These are phyloP conservation scores for Mycena belliarum DNA, from an alignment of 768 basidiomycete species.

Conservation along the genomic window DNA sequence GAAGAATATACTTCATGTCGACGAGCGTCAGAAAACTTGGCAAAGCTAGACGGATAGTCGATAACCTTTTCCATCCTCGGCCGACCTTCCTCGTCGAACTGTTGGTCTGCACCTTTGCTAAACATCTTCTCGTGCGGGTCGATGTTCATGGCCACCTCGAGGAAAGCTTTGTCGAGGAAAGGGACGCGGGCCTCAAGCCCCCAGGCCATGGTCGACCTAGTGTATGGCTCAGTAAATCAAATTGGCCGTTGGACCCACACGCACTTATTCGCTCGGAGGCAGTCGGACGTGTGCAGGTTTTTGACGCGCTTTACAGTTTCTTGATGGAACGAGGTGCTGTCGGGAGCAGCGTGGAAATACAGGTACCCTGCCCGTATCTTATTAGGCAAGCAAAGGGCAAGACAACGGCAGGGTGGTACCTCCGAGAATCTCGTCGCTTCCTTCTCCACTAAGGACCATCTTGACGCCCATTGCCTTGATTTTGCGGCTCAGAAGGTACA, in stretches of 20 bases:
- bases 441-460: conserved; percentile 98
- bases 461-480: conserved; percentile 99
- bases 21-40: conserved; percentile 10
- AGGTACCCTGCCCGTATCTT: conserved; percentile 70
- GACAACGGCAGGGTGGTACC: conserved; percentile 45
- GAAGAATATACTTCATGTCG: conserved; percentile 75
- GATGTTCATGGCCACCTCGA: conserved; percentile 91
- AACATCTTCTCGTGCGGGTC: conserved; percentile 90
- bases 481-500: conserved; percentile 97
- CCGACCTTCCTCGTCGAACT: conserved; percentile 79
- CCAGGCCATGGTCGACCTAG: conserved; percentile 98
- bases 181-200: conserved; percentile 98
- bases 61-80: conserved; percentile 94
- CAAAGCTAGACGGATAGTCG: conserved; percentile 21
- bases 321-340: conserved; percentile 86
- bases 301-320: conserved; percentile 95
- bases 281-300: conserved; percentile 96
- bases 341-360: conserved; percentile 98
- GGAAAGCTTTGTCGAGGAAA: conserved; percentile 96
- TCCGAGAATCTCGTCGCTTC: conserved; percentile 96
- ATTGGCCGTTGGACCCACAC: conserved; percentile 22
- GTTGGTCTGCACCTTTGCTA: conserved; percentile 72
- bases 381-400: background rate
- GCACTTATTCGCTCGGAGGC: conserved; percentile 96
- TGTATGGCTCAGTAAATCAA: background rate